A percentile compares a stretch with the other conserved stretches of the same genome.
These are phyloP conservation scores for Wickerhamia fluorescens DNA, from an alignment of 805 yeast genomes.

Conservation along the genomic window DNA sequence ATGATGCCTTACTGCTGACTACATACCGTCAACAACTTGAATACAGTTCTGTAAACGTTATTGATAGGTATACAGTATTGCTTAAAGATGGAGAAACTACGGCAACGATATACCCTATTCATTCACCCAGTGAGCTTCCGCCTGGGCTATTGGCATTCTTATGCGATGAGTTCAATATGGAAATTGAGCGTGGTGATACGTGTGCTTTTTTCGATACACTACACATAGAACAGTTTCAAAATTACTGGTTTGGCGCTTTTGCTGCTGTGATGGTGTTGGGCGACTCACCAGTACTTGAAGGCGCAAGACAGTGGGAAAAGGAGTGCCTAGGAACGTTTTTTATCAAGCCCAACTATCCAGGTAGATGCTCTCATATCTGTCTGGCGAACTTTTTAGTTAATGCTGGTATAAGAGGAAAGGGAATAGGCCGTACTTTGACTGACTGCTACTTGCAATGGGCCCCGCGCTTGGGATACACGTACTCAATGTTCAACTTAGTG, in stretches of 20 bases:
- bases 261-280: conserved; percentile 80
- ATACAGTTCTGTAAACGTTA: conserved; percentile 26
- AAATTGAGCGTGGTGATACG: conserved; percentile 81
- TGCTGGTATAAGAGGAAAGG: conserved; percentile 87
- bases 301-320: conserved; percentile 77
- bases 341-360: conserved; percentile 85
- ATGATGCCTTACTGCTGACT: conserved; percentile 42
- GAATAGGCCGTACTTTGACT: conserved; percentile 79
- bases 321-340: conserved; percentile 86
- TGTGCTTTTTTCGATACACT: conserved; percentile 80
- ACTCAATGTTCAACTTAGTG: conserved; percentile 75
- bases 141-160: conserved; percentile 71
- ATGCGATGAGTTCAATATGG: conserved; percentile 91
- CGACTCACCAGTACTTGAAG: conserved; percentile 43
- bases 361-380: conserved; percentile 88
- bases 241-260: conserved; percentile 83
- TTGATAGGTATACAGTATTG: conserved; percentile 67
- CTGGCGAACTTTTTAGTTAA: conserved; percentile 85
- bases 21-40: conserved; percentile 38
- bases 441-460: conserved; percentile 91
- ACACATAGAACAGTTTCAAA: conserved; percentile 67
- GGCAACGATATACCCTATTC: conserved; percentile 87
- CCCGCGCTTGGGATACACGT: conserved; percentile 78
- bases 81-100: conserved; percentile 85
- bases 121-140: conserved; percentile 62